phyloP scores from a whole-genome alignment of 2,329 filamentous ascomycete species.

The Alternaria arbusti region DNA sequence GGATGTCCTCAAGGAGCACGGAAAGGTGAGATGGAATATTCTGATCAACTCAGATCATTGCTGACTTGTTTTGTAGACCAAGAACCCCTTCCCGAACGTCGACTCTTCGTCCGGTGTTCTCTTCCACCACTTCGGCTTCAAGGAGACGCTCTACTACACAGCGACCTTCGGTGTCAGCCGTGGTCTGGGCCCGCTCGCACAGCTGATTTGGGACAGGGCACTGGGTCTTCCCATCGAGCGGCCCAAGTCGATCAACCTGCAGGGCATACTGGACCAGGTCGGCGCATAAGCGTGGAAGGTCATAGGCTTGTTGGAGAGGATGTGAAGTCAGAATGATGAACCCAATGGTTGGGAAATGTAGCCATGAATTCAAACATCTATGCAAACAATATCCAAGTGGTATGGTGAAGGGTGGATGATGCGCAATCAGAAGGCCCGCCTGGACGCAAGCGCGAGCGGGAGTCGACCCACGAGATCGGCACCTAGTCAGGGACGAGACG shows the following conservation, averaged over 20 bases:
- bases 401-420: neutral
- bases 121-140: constrained; percentile 98
- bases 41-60: neutral
- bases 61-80: constrained; percentile 63
- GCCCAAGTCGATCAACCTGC: constrained; percentile 95
- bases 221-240: constrained; percentile 94
- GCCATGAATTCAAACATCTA: neutral
- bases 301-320: neutral
- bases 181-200: constrained; percentile 84
- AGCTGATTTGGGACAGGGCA: constrained; percentile 95
- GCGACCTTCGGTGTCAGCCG: constrained; percentile 73
- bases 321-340: neutral
- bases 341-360: neutral
- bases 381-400: neutral
- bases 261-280: constrained; percentile 75
- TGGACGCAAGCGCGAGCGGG: constrained; percentile 1
- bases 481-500: constrained; percentile 18
- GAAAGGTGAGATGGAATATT: constrained; percentile 65
- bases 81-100: constrained; percentile 97
- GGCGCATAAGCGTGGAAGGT: constrained; percentile 26
- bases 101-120: constrained; percentile 92
- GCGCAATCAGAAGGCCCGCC: neutral
- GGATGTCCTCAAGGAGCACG: constrained; percentile 87
- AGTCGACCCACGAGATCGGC: constrained; percentile 14
- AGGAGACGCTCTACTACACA: constrained; percentile 93